Evolutionary conservation across 108 stramenopile genomes (phyloP).

Genomic region (Phaeodactylum tricornutum): DNA sequence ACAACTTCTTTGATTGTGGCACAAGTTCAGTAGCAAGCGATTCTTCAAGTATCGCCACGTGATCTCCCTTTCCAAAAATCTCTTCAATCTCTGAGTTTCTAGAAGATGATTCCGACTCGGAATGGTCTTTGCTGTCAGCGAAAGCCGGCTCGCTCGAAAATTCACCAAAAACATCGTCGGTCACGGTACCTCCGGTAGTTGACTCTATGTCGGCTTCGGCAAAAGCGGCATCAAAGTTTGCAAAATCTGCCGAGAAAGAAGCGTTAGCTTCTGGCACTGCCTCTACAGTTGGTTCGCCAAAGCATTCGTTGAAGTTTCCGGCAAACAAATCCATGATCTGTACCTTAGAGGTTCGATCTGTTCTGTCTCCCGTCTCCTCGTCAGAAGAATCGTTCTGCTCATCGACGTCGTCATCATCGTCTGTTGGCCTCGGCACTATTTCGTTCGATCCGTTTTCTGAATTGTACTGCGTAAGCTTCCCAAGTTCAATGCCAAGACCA

Average conservation of each 20-base stretch:
- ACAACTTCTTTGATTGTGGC: too few species aligned
- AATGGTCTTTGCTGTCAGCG: not conserved
- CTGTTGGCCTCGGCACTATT: not conserved
- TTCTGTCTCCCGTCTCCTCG: not conserved
- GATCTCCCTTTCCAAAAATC: conserved; percentile 5
- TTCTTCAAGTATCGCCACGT: not conserved
- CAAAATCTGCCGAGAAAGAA: conserved; percentile 35
- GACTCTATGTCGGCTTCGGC: conserved; percentile 12
- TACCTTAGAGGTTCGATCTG: conserved; percentile 4
- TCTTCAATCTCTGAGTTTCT: conserved; percentile 1
- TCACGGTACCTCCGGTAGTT: not conserved
- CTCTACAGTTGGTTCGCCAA: conserved; percentile 4
- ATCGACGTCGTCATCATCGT: conserved; percentile 10
- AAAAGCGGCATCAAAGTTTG: conserved; percentile 58
- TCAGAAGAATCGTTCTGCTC: conserved; percentile 5
- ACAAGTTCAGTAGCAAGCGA: too few species aligned
- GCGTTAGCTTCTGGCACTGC: not conserved
- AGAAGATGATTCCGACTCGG: not conserved
- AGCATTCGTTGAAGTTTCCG: conserved; percentile 38
- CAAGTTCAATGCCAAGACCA: conserved; percentile 14
- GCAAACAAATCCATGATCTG: conserved; percentile 74
- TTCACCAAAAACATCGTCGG: conserved; percentile 10
- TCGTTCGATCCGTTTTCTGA: not conserved
- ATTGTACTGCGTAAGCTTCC: conserved; percentile 5
- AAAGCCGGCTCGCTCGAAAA: conserved; percentile 1